These are phyloP conservation scores for Leishmania braziliensis DNA, from an alignment of 208 protist genomes.

Conservation along the genomic window DNA sequence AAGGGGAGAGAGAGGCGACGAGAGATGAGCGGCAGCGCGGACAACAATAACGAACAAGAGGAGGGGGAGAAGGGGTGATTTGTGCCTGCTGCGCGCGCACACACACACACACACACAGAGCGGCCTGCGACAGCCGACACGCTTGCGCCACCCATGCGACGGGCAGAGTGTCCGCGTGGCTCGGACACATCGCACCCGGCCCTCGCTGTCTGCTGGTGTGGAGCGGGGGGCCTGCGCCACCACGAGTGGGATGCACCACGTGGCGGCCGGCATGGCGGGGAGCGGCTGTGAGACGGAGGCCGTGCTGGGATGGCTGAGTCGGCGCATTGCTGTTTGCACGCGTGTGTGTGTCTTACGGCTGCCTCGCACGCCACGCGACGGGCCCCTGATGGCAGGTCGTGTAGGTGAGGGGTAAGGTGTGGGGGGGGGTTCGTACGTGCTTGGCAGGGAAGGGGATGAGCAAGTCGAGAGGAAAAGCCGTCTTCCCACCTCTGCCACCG, in stretches of 20 bases:
- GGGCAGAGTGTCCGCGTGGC: too few relatives aligned
- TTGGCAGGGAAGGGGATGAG: too few relatives aligned
- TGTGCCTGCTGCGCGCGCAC: background rate
- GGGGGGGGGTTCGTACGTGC: too few relatives aligned
- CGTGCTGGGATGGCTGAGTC: background rate
- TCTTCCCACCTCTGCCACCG: too few relatives aligned
- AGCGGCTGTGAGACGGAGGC: background rate
- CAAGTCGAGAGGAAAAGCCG: too few relatives aligned
- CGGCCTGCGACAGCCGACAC: background rate
- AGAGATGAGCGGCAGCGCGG: background rate
- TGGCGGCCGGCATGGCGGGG: background rate
- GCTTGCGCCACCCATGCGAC: too few relatives aligned
- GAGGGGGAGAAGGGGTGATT: slow-evolving; percentile 7
- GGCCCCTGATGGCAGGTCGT: background rate
- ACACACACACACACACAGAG: background rate
- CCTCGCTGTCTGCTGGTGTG: background rate
- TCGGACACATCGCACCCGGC: too few relatives aligned
- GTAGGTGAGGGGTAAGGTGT: background rate
- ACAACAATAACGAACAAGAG: slow-evolving; percentile 13
- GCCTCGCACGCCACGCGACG: too few relatives aligned
- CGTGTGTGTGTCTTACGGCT: background rate
- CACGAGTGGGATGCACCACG: background rate
- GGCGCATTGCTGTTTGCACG: background rate
- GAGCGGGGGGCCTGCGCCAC: slow-evolving; percentile 6
- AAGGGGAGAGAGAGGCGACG: background rate